These are phyloP conservation scores for Fusarium multiceps DNA, from an alignment of 2,329 filamentous ascomycete species.

Conservation along the genomic window DNA sequence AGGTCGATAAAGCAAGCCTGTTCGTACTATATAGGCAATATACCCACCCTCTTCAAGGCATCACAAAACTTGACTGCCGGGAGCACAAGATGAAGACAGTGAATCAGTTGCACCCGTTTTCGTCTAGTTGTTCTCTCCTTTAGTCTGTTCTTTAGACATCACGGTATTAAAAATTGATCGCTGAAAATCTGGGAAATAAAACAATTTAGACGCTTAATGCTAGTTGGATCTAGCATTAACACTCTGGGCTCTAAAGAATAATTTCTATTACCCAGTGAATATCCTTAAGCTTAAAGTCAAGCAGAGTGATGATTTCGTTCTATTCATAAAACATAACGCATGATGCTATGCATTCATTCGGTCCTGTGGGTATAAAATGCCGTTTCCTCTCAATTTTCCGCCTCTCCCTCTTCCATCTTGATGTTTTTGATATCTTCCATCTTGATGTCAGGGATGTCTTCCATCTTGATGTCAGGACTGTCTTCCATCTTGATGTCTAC, in stretches of 20 bases:
- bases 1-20: constrained; percentile 56
- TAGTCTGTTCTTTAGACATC: neutral
- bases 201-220: neutral
- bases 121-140: neutral
- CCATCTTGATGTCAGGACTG: neutral
- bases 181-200: neutral
- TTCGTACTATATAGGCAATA: neutral
- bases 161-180: neutral
- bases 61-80: neutral
- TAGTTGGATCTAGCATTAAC: neutral
- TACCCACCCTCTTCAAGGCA: neutral
- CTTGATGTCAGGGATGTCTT: neutral
- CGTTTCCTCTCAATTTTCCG: neutral
- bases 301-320: neutral
- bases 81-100: neutral
- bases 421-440: neutral
- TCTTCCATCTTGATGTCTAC: neutral
- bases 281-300: neutral
- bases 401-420: neutral
- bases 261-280: neutral
- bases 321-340: neutral
- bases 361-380: neutral
- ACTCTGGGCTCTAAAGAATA: neutral
- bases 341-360: neutral
- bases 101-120: neutral